These are phyloP conservation scores for Arabidopsis arenosa DNA, from an alignment of 345 rosid genomes.

Conservation along the genomic window DNA sequence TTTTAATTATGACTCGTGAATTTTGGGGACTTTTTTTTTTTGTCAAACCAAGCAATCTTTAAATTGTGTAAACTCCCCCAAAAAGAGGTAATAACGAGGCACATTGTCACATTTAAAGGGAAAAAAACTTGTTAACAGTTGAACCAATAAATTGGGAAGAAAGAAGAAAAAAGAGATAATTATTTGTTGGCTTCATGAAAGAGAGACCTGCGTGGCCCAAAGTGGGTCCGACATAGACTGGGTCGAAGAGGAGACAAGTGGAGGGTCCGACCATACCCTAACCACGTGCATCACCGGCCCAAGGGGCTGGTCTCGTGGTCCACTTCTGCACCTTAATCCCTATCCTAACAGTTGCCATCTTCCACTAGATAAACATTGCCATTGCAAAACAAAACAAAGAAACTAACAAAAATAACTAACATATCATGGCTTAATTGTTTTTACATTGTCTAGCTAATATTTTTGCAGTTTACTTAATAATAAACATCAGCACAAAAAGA, in stretches of 20 bases:
- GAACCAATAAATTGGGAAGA: slow-evolving; percentile 32
- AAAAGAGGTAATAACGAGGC: slow-evolving; percentile 24
- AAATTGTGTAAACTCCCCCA: slow-evolving; percentile 20
- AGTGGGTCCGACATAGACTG: slow-evolving; percentile 38
- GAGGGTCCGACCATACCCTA: slow-evolving; percentile 52
- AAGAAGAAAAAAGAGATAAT: slow-evolving; percentile 13
- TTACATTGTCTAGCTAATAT: slow-evolving; percentile 4
- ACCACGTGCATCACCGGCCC: slow-evolving; percentile 61
- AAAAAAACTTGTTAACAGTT: slow-evolving; percentile 26
- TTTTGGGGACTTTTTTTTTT: slow-evolving; percentile 14
- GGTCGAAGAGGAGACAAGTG: slow-evolving; percentile 40
- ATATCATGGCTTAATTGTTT: slow-evolving; percentile 10
- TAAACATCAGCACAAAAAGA: neutral
- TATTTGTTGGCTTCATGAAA: slow-evolving; percentile 28
- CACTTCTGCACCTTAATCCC: slow-evolving; percentile 37
- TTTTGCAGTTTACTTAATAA: neutral
- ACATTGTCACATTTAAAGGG: slow-evolving; percentile 33
- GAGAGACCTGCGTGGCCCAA: slow-evolving; percentile 39
- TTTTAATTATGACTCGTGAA: slow-evolving; percentile 27
- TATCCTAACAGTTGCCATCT: slow-evolving; percentile 38
- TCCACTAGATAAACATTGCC: slow-evolving; percentile 20
- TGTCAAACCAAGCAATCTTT: slow-evolving; percentile 17
- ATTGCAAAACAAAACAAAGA: neutral
- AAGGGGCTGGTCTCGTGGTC: slow-evolving; percentile 50
- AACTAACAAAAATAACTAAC: slow-evolving; percentile 8